Conservation (phyloP, 148 eudicot genomes). For the Amaranthus cruentus region DNA sequence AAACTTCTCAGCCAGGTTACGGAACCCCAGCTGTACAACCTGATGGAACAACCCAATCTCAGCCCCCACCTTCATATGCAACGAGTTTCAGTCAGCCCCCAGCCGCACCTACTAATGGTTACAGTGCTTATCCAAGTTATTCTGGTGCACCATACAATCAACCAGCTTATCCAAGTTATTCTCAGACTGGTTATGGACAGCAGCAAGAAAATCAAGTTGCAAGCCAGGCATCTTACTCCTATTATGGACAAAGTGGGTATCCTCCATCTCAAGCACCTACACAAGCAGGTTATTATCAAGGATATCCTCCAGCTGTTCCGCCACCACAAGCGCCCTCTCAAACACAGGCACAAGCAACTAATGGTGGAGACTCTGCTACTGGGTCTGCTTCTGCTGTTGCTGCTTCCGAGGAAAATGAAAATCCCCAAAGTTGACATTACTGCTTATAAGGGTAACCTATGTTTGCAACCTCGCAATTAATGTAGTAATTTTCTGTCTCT, state of each 20-base stretch:
- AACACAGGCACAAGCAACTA: slow-evolving; percentile 26
- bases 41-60: slow-evolving; percentile 29
- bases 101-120: slow-evolving; percentile 33
- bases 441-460: not conserved
- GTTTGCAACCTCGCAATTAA: not conserved
- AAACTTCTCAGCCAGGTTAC: slow-evolving; percentile 33
- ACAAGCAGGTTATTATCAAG: slow-evolving; percentile 36
- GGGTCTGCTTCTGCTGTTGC: slow-evolving; percentile 16
- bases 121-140: slow-evolving; percentile 34
- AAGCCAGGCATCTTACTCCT: slow-evolving; percentile 32
- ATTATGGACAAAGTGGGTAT: slow-evolving; percentile 41
- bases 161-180: slow-evolving; percentile 30
- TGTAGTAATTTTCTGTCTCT: slow-evolving; percentile 12
- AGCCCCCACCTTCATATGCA: slow-evolving; percentile 23
- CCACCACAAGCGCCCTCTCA: slow-evolving; percentile 28
- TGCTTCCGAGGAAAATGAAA: slow-evolving; percentile 25
- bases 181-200: slow-evolving; percentile 38
- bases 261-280: slow-evolving; percentile 25
- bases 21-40: slow-evolving; percentile 28
- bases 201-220: slow-evolving; percentile 36
- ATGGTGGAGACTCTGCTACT: slow-evolving; percentile 27
- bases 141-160: slow-evolving; percentile 27
- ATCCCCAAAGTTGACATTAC: slow-evolving; percentile 25
- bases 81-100: slow-evolving; percentile 29
- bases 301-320: slow-evolving; percentile 25